phyloP scores from a whole-genome alignment of 129 eudicot species.

The Flaveria ramosissima region DNA sequence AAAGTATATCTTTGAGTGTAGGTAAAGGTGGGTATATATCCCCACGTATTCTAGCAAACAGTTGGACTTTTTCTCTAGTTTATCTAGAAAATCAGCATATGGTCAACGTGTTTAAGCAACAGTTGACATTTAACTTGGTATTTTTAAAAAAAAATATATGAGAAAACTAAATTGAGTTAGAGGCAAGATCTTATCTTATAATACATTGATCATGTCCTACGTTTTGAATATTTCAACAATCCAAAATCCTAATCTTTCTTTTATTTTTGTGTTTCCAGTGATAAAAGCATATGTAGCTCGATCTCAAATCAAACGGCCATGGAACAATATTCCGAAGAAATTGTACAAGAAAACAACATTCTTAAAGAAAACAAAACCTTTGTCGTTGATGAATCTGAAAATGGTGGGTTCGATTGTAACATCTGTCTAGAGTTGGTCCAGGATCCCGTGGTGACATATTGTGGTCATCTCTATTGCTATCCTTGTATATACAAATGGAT shows the following conservation, averaged over 20 bases:
- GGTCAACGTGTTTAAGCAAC: neutral
- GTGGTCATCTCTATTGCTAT: conserved; percentile 85
- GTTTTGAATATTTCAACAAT: neutral
- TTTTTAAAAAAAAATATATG: no score
- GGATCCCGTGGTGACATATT: conserved; percentile 76
- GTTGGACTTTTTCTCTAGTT: neutral
- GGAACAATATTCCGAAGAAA: neutral
- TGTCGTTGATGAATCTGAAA: conserved; percentile 26
- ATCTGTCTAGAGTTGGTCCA: conserved; percentile 66
- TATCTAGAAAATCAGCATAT: neutral
- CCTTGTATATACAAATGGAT: conserved; percentile 81
- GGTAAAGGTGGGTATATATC: neutral
- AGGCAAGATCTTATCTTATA: no score
- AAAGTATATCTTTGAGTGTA: neutral
- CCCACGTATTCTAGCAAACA: neutral
- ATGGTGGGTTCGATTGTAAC: conserved; percentile 65
- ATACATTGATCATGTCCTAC: no score
- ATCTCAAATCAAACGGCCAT: neutral
- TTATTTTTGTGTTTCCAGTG: neutral
- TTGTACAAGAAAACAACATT: neutral
- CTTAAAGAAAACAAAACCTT: neutral
- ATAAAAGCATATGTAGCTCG: neutral
- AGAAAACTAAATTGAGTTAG: no score
- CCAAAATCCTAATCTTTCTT: neutral
- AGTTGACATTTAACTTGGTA: neutral